Evolutionary conservation across 768 basidiomycete genomes (phyloP).

Genomic region (Suillus decipiens): DNA sequence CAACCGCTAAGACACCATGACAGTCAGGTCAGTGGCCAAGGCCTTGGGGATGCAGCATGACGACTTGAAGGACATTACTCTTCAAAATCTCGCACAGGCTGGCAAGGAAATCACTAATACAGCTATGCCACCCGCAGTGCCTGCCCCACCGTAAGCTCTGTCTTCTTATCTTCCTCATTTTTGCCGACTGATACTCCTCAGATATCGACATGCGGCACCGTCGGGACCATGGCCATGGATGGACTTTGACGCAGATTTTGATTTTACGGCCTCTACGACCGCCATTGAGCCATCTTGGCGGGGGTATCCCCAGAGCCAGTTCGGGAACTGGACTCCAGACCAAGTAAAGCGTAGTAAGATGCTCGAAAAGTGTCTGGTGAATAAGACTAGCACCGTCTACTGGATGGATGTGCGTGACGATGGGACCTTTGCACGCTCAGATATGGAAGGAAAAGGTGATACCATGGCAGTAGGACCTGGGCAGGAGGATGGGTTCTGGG

Average conservation of each 20-base stretch:
- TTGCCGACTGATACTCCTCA: background rate
- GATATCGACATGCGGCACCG: constrained; percentile 25
- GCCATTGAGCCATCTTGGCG: background rate
- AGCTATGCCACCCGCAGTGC: constrained; percentile 5
- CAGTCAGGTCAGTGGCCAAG: background rate
- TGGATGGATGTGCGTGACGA: constrained; percentile 25
- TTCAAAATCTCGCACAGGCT: background rate
- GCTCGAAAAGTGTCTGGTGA: constrained; percentile 22
- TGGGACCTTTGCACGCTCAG: constrained; percentile 15
- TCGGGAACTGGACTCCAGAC: constrained; percentile 34
- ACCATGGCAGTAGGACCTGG: constrained; percentile 6
- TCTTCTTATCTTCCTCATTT: too few relatives aligned
- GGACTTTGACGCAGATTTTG: constrained; percentile 14
- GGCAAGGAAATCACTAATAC: background rate
- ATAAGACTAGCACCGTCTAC: constrained; percentile 22
- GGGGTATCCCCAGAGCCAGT: constrained; percentile 31
- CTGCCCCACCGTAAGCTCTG: constrained; percentile 1
- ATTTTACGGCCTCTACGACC: background rate
- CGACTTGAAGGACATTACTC: background rate
- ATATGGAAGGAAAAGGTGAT: background rate
- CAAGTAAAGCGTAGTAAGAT: constrained; percentile 35
- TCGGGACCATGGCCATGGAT: constrained; percentile 39
- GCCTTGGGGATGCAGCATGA: background rate
- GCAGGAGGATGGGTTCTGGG: constrained; percentile 38
- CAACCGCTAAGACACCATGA: background rate